Evolutionary conservation across 371 early-diverging fungal genomes (phyloP).

Genomic region (Conidiobolus incongruus): DNA sequence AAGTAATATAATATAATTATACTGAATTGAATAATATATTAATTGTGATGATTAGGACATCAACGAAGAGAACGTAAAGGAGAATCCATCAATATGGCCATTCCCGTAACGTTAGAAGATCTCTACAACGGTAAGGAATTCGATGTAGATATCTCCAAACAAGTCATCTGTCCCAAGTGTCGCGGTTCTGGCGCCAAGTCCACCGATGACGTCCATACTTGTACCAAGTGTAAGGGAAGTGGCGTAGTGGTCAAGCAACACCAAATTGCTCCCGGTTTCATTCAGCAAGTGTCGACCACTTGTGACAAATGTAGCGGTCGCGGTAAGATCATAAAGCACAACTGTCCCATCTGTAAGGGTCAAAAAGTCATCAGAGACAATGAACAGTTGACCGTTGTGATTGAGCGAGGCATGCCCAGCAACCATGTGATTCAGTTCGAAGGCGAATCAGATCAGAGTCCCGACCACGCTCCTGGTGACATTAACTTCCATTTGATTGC

Average conservation of each 20-base stretch:
- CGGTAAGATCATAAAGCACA: conserved; percentile 56
- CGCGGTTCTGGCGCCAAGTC: conserved; percentile 78
- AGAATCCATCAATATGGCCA: conserved; percentile 40
- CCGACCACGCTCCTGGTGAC: conserved; percentile 73
- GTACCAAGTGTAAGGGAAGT: conserved; percentile 51
- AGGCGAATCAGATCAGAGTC: conserved; percentile 76
- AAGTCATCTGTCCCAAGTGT: conserved; percentile 81
- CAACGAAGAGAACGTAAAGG: conserved; percentile 50
- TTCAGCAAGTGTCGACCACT: conserved; percentile 77
- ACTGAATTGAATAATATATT: neutral
- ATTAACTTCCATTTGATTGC: conserved; percentile 63
- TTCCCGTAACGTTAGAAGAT: conserved; percentile 73
- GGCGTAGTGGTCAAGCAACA: conserved; percentile 66
- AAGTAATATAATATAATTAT: conserved; percentile 4
- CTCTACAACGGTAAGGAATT: conserved; percentile 60
- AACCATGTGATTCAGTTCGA: conserved; percentile 61
- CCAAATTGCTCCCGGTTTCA: conserved; percentile 76
- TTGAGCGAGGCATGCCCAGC: conserved; percentile 76
- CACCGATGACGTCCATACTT: conserved; percentile 61
- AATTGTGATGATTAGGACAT: conserved; percentile 6
- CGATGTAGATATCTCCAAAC: conserved; percentile 77
- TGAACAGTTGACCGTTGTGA: conserved; percentile 49
- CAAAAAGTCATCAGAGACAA: conserved; percentile 60
- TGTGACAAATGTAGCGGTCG: conserved; percentile 79
- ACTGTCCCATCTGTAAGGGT: conserved; percentile 69